phyloP scores from a whole-genome alignment of 176 grass and related monocot species.

The Puya raimondii region DNA sequence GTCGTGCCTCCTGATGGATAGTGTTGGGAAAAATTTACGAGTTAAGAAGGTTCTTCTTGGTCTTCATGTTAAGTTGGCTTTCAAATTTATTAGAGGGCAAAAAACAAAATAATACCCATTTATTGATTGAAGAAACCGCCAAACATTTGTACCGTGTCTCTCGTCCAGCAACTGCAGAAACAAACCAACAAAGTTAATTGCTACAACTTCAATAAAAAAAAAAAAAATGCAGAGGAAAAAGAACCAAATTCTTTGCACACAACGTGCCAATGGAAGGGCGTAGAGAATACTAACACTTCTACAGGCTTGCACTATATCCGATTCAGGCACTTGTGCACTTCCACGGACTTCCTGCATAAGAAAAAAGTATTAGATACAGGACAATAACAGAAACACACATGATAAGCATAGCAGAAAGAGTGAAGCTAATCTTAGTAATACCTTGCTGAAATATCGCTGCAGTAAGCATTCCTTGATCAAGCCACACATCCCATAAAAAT shows the following conservation, averaged over 20 bases:
- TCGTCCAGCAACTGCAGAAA: conserved; percentile 74
- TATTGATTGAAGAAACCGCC: conserved; percentile 83
- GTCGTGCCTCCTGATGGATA: conserved; percentile 67
- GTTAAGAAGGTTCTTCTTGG: background rate
- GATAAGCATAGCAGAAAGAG: conserved; percentile 10
- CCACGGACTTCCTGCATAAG: conserved; percentile 72
- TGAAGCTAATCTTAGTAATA: conserved; percentile 15
- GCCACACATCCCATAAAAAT: conserved; percentile 94
- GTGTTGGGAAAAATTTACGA: conserved; percentile 10
- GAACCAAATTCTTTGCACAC: background rate
- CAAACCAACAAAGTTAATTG: background rate
- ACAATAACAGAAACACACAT: background rate
- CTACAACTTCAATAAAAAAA: background rate
- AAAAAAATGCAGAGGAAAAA: background rate
- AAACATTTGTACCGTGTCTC: conserved; percentile 73
- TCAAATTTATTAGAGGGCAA: conserved; percentile 6
- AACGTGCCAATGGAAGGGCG: background rate
- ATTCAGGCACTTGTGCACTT: conserved; percentile 74
- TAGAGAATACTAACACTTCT: conserved; percentile 56
- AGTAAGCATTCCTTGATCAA: conserved; percentile 82
- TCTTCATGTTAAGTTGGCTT: background rate
- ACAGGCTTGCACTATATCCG: conserved; percentile 90
- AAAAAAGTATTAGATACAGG: conserved; percentile 20
- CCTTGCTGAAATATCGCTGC: conserved; percentile 97
- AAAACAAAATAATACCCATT: conserved; percentile 39